A percentile compares a stretch with the other conserved stretches of the same genome.
Conservation (phyloP, 2,329 filamentous ascomycete genomes). For the Gaeumannomyces sp. region DNA sequence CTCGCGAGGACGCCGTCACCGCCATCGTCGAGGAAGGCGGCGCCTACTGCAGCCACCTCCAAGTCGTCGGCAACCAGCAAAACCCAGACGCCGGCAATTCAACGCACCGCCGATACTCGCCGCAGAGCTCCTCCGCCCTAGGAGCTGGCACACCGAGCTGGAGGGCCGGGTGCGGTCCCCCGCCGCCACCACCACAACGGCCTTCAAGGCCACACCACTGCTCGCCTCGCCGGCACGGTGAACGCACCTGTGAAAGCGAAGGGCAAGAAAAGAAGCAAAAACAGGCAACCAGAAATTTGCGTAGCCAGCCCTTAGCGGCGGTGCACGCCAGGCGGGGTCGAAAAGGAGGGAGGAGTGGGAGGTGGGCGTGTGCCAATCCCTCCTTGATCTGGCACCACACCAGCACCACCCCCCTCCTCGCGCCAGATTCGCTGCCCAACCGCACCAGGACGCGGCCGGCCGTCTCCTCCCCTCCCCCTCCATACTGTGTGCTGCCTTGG, state of each 20-base stretch:
- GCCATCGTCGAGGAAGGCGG: neutral
- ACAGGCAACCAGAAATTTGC: neutral
- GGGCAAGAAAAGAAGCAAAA: too few species aligned
- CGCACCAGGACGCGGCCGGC: neutral
- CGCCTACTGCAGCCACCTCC: neutral
- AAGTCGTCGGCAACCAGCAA: neutral
- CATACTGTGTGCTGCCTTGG: neutral
- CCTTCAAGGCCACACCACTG: neutral
- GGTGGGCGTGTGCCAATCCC: neutral
- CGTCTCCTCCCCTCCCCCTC: neutral
- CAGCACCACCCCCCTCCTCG: neutral
- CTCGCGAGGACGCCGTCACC: neutral
- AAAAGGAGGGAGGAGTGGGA: neutral
- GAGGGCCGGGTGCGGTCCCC: neutral
- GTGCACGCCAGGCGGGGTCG: neutral
- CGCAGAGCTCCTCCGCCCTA: neutral
- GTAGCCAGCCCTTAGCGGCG: neutral
- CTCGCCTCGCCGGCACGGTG: neutral
- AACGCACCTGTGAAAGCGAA: neutral
- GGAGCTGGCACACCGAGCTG: neutral
- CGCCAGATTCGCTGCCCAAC: neutral
- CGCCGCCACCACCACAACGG: neutral
- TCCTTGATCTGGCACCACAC: neutral
- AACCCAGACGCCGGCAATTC: neutral
- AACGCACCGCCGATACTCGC: neutral